Evolutionary conservation across 73 alveolate genomes (phyloP).

Genomic region (Paramecium pentaurelia): DNA sequence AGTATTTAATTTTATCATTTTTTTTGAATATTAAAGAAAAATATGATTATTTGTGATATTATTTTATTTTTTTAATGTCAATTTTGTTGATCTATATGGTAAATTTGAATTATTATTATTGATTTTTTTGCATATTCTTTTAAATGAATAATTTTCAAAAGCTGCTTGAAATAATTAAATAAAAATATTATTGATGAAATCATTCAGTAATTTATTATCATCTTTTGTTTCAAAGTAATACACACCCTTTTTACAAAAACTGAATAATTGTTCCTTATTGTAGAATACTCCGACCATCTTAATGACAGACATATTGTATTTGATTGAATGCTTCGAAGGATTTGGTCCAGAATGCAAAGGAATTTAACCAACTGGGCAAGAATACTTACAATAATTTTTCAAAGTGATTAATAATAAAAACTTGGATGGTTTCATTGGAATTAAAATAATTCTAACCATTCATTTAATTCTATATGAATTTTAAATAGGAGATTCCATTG

Average conservation of each 20-base stretch:
- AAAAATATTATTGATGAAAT: background rate
- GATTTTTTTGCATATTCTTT: too few species aligned
- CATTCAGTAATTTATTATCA: background rate
- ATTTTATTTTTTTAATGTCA: too few species aligned
- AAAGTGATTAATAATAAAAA: background rate
- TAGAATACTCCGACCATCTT: background rate
- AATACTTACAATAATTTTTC: slow-evolving; percentile 25
- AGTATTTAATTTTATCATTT: too few species aligned
- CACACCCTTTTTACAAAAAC: background rate
- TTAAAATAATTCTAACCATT: background rate
- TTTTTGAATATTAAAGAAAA: too few species aligned
- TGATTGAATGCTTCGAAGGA: slow-evolving; percentile 41
- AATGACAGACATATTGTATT: slow-evolving; percentile 19
- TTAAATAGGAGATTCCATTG: background rate
- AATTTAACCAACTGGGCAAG: background rate
- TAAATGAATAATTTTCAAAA: too few species aligned
- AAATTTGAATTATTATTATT: too few species aligned
- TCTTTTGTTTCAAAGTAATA: background rate
- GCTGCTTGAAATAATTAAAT: background rate
- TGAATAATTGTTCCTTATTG: background rate
- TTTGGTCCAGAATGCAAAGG: slow-evolving; percentile 49
- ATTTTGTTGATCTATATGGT: too few species aligned
- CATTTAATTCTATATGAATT: slow-evolving; percentile 31
- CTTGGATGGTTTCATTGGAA: background rate
- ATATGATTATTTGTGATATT: too few species aligned